Evolutionary conservation across 2,329 filamentous ascomycete species (phyloP).

Genomic region (Alternaria rosae): DNA sequence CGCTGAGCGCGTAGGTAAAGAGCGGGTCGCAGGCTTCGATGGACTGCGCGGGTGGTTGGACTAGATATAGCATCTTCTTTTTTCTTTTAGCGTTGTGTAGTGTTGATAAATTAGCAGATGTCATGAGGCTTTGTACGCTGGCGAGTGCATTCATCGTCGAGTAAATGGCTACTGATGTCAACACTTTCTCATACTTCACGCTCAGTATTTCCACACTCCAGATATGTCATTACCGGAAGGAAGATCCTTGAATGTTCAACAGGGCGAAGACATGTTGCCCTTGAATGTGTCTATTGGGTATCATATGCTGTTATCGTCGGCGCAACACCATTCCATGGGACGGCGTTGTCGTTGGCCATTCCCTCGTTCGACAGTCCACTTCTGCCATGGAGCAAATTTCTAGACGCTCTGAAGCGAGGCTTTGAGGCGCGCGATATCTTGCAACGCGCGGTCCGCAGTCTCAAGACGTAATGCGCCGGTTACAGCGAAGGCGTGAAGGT

Average conservation of each 20-base stretch:
- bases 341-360: neutral
- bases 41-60: slow-evolving; percentile 2
- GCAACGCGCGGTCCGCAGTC: slow-evolving; percentile 6
- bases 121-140: neutral
- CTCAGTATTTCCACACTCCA: neutral
- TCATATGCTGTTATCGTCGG: slow-evolving; percentile 6
- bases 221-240: neutral
- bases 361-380: neutral
- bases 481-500: slow-evolving; percentile 12
- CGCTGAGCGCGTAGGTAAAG: neutral
- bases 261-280: neutral
- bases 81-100: neutral
- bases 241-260: neutral
- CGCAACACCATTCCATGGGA: neutral
- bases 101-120: neutral
- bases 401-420: slow-evolving; percentile 9
- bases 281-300: slow-evolving; percentile 19
- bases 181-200: neutral
- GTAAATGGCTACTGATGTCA: neutral
- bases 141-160: neutral
- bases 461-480: slow-evolving; percentile 17
- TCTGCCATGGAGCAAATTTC: neutral
- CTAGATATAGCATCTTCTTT: slow-evolving; percentile 8
- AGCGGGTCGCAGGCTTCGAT: neutral
- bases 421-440: slow-evolving; percentile 15